Conservation (phyloP, 192 early-diverging fungal species). For the Backusella macrospora region DNA sequence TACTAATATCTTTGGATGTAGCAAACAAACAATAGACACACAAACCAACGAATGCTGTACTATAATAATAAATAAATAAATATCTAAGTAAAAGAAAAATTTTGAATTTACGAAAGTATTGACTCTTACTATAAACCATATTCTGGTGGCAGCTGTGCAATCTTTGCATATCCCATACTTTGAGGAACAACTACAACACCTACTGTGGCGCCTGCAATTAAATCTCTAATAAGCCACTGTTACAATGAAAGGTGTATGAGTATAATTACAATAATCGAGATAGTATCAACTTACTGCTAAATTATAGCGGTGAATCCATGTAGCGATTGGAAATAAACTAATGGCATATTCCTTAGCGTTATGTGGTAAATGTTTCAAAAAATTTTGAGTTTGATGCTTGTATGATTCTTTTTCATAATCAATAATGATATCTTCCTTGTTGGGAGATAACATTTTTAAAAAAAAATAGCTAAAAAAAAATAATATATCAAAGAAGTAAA, state of each 20-base stretch:
- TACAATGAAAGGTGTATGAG: neutral
- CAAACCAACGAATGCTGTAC: conserved; percentile 66
- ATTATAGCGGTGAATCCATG: conserved; percentile 46
- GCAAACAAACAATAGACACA: conserved; percentile 66
- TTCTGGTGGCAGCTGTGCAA: conserved; percentile 69
- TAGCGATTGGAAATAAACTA: conserved; percentile 37
- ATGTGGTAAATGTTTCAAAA: conserved; percentile 29
- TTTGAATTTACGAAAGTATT: neutral
- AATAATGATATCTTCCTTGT: conserved; percentile 27
- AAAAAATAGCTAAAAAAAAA: neutral
- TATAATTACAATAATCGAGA: neutral
- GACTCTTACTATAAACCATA: conserved; percentile 70
- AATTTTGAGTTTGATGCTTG: conserved; percentile 20
- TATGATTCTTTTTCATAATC: conserved; percentile 37
- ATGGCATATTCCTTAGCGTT: conserved; percentile 28
- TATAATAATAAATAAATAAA: conserved; percentile 11
- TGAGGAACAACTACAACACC: conserved; percentile 79
- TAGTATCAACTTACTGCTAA: conserved; percentile 9
- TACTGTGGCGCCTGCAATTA: conserved; percentile 78
- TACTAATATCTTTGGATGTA: conserved; percentile 78
- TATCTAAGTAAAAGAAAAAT: neutral
- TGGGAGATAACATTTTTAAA: conserved; percentile 9
- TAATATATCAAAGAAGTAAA: neutral
- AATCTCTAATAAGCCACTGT: conserved; percentile 54
- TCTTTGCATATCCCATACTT: conserved; percentile 72